A percentile compares a stretch with the other conserved stretches of the same genome.
Conservation (phyloP, 305 asterid species). For the Fraxinus sp. region DNA sequence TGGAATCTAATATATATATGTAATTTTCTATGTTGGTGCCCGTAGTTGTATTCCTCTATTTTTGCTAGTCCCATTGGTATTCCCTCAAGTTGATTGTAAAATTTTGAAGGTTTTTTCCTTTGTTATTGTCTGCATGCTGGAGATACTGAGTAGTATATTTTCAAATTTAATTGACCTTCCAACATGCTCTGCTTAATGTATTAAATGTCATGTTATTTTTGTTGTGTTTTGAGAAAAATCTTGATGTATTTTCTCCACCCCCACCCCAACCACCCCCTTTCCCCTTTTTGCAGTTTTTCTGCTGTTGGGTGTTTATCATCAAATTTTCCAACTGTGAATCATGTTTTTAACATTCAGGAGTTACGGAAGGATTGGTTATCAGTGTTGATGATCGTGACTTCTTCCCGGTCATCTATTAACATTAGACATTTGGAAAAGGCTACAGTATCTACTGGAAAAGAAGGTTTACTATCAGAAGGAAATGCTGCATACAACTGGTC, state of each 20-base stretch:
- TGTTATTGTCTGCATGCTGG: not conserved
- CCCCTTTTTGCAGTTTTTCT: conserved; percentile 8
- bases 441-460: conserved; percentile 99
- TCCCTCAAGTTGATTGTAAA: not conserved
- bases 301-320: not conserved
- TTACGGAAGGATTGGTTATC: conserved; percentile 94
- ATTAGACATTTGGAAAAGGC: conserved; percentile 98
- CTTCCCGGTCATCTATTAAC: conserved; percentile 96
- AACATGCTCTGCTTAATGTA: conserved; percentile 11
- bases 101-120: conserved; percentile 1
- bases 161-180: conserved; percentile 17
- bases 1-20: not conserved
- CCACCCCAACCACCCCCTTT: not conserved
- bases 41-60: not conserved
- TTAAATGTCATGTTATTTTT: conserved; percentile 16
- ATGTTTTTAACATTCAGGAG: conserved; percentile 53
- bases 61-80: not conserved
- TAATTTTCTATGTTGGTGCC: not conserved
- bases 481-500: conserved; percentile 99
- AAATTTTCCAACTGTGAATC: not conserved
- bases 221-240: not conserved
- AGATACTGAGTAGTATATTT: not conserved
- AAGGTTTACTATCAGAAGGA: conserved; percentile 95
- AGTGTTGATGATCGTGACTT: conserved; percentile 90
- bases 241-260: conserved; percentile 9